Evolutionary conservation across 768 basidiomycete genomes (phyloP), one percentile per base, ranked within the genome.

Genomic region (Suillus discolor): DNA sequence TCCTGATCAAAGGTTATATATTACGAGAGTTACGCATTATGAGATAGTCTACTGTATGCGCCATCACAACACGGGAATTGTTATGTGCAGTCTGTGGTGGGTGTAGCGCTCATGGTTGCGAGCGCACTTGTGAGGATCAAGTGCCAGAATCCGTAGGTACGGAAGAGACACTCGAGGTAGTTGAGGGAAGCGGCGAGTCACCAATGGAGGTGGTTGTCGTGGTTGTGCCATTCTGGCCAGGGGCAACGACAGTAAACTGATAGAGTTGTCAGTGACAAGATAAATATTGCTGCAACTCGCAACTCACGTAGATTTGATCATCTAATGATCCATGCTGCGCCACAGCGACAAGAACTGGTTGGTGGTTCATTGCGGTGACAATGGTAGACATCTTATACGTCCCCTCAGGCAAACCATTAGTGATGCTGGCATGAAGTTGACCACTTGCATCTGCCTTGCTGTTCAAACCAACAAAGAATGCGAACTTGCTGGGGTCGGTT

Each of bases 391-490:
- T 70, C 68, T 78, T 79, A 75, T 87, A 88, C 16, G 75, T 65
- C 57, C 89, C 89, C 34, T 78, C 80, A 12, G 82, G 80, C 8
- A 90, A 80, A 57, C 89, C 89, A 36, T 78, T 82, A 1, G 80
- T 77, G 64, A 90, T 84, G 28, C 76, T 78, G 23, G 82, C 79
- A 45, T 80, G 75, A 6, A 89, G 77, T 12, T 80, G 51, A 4
- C 88, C 89, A 62, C 70, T 75, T 41, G 74, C 75, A 16, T 85
- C 81, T 1, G 79, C 78, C 65, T 68, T 70, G 12, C 65, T 70
- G 71, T 85, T 87, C 69, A 89, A 66, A 45, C 81, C 82, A 72
- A 80, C 82, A 82, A 90, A 90, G 76, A 85, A 89, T 13, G 82
- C 82, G 64, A 90, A 90, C 38, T 78, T 73, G 34, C 70, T 78